These are phyloP conservation scores for Flaveria linearis DNA, from an alignment of 129 eudicot genomes.

Conservation along the genomic window DNA sequence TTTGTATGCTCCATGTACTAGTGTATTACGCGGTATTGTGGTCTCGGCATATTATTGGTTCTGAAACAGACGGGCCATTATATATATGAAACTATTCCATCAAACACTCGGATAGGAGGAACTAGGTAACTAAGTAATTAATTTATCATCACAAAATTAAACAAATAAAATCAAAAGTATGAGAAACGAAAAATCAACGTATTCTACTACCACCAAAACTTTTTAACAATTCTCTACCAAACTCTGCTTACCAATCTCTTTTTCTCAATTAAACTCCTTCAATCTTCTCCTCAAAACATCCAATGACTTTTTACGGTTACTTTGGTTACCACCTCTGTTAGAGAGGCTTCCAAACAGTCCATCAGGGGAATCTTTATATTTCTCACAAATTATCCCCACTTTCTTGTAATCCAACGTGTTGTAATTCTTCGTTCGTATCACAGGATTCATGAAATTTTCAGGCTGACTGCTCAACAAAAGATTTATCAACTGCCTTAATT, in stretches of 20 bases:
- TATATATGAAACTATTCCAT: neutral
- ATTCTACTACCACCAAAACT: constrained; percentile 31
- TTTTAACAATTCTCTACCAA: constrained; percentile 45
- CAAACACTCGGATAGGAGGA: constrained; percentile 12
- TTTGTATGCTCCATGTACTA: too few species aligned
- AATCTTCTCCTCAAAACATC: constrained; percentile 70
- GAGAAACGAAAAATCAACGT: constrained; percentile 8
- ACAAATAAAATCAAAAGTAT: constrained; percentile 5
- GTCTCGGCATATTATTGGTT: too few species aligned
- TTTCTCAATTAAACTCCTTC: constrained; percentile 62
- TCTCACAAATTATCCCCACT: constrained; percentile 71
- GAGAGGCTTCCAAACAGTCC: constrained; percentile 89
- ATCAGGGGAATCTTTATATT: constrained; percentile 86
- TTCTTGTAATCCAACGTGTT: constrained; percentile 69
- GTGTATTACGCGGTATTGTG: too few species aligned
- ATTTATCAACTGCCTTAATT: constrained; percentile 73
- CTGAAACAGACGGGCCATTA: neutral
- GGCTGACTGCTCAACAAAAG: constrained; percentile 91
- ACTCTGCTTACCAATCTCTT: constrained; percentile 34
- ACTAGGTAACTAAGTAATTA: constrained; percentile 22
- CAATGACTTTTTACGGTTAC: constrained; percentile 81
- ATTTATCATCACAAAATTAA: constrained; percentile 21
- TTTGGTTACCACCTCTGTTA: constrained; percentile 68
- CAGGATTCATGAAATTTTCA: constrained; percentile 95
- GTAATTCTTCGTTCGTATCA: constrained; percentile 77